Percentiles rank a stretch among this genome's conserved stretches.
Conservation (phyloP, 139 green algal species). For the Volvox reticuliferus region DNA sequence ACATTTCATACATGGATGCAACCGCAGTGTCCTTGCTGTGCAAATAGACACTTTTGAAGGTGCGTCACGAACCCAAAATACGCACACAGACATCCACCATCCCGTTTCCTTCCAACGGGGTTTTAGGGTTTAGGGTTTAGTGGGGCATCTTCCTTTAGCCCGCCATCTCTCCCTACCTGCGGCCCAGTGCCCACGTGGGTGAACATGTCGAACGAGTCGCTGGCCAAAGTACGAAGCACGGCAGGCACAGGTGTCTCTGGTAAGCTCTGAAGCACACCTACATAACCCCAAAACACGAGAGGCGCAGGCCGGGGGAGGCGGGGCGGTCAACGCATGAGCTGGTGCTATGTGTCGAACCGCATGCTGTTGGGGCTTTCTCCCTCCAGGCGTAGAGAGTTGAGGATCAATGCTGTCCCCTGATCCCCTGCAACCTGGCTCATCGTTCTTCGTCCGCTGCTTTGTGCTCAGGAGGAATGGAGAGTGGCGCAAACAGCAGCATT, state of each 20-base stretch:
- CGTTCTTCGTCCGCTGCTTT: too few species aligned
- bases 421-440: too few species aligned
- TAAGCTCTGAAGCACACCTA: constrained; percentile 2
- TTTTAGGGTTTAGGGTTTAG: not conserved
- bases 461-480: too few species aligned
- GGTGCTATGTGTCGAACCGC: too few species aligned
- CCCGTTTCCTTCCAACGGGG: not conserved
- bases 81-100: not conserved
- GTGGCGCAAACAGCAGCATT: too few species aligned
- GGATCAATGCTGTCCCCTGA: too few species aligned
- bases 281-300: not conserved
- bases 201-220: constrained; percentile 57
- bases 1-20: not conserved
- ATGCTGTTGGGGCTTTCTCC: too few species aligned
- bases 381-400: too few species aligned
- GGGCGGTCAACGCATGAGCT: not conserved
- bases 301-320: not conserved
- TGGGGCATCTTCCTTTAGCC: not conserved
- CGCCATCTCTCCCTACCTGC: constrained; percentile 17
- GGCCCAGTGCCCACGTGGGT: constrained; percentile 39
- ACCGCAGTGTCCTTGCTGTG: not conserved
- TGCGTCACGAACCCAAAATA: not conserved
- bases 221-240: constrained; percentile 42
- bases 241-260: not conserved
- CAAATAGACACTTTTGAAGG: too few species aligned